These are phyloP conservation scores for Naganishia sp. DNA, from an alignment of 1,284 basidiomycete genomes.

Conservation along the genomic window DNA sequence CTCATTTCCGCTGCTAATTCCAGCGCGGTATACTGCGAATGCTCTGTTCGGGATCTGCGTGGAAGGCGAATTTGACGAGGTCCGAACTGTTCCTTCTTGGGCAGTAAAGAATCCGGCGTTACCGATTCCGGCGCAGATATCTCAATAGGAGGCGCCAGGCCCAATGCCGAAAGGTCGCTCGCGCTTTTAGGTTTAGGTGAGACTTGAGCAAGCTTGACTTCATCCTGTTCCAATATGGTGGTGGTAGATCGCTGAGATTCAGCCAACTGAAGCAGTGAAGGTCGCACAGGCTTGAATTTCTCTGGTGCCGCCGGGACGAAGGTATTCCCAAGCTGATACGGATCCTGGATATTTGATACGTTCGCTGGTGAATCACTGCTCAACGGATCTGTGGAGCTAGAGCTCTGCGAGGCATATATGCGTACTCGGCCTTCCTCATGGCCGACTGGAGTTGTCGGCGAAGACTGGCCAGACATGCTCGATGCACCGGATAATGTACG, in stretches of 20 bases:
- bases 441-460: slow-evolving; percentile 48
- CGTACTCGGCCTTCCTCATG: slow-evolving; percentile 38
- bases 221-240: slow-evolving; percentile 32
- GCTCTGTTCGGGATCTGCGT: slow-evolving; percentile 23
- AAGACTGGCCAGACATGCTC: slow-evolving; percentile 44
- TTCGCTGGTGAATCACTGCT: slow-evolving; percentile 30
- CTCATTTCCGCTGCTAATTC: slow-evolving; percentile 41
- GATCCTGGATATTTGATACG: slow-evolving; percentile 19
- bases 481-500: slow-evolving; percentile 49
- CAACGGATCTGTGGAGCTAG: slow-evolving; percentile 32
- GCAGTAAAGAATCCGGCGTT: slow-evolving; percentile 21
- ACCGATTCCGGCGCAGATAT: slow-evolving; percentile 27
- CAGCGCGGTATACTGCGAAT: slow-evolving; percentile 17
- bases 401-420: slow-evolving; percentile 26
- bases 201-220: not conserved
- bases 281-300: slow-evolving; percentile 23
- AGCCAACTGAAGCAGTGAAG: slow-evolving; percentile 29
- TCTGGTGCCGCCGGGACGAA: not conserved
- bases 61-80: slow-evolving; percentile 23
- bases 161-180: slow-evolving; percentile 1
- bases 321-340: slow-evolving; percentile 31
- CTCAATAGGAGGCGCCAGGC: slow-evolving; percentile 34
- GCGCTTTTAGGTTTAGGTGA: not conserved
- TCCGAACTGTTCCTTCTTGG: slow-evolving; percentile 1
- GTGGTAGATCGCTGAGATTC: slow-evolving; percentile 18